Evolutionary conservation across 1,139 yeast genomes (phyloP).

Genomic region (Lodderomyces jiufengensis): DNA sequence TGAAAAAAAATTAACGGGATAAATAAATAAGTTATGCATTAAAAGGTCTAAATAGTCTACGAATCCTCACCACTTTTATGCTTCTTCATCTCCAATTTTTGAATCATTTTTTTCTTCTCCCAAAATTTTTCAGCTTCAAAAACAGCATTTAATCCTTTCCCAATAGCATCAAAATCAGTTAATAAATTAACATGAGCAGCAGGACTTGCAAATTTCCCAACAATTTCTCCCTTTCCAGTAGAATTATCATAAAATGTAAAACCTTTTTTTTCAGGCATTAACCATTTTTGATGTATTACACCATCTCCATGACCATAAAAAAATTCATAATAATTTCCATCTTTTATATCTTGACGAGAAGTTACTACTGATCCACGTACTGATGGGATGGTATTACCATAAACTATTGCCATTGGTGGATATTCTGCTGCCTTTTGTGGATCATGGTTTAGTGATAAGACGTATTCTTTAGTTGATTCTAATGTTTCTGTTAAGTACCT

Average conservation of each 20-base stretch:
- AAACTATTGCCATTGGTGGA: conserved; percentile 82
- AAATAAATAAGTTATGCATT: too few relatives aligned
- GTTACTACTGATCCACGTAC: conserved; percentile 73
- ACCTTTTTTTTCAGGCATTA: conserved; percentile 73
- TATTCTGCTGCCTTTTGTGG: conserved; percentile 45
- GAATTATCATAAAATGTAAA: conserved; percentile 40
- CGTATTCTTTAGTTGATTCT: conserved; percentile 53
- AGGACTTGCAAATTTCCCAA: conserved; percentile 61
- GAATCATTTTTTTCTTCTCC: conserved; percentile 14
- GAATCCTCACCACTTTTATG: too few relatives aligned
- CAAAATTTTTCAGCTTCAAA: conserved; percentile 48
- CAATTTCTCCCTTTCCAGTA: conserved; percentile 47
- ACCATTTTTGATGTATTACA: conserved; percentile 78
- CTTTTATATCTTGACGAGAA: conserved; percentile 57
- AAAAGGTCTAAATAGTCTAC: too few relatives aligned
- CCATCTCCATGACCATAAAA: conserved; percentile 93
- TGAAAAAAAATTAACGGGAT: too few relatives aligned
- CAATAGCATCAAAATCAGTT: conserved; percentile 71
- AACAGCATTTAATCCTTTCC: conserved; percentile 63
- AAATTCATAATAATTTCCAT: conserved; percentile 72
- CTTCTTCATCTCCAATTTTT: too few relatives aligned
- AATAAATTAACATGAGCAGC: conserved; percentile 78
- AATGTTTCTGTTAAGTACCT: conserved; percentile 63
- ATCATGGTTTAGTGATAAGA: conserved; percentile 54
- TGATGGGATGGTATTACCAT: conserved; percentile 80